These are phyloP conservation scores for Alternaria longipes DNA, from an alignment of 2,329 filamentous ascomycete genomes.

Conservation along the genomic window DNA sequence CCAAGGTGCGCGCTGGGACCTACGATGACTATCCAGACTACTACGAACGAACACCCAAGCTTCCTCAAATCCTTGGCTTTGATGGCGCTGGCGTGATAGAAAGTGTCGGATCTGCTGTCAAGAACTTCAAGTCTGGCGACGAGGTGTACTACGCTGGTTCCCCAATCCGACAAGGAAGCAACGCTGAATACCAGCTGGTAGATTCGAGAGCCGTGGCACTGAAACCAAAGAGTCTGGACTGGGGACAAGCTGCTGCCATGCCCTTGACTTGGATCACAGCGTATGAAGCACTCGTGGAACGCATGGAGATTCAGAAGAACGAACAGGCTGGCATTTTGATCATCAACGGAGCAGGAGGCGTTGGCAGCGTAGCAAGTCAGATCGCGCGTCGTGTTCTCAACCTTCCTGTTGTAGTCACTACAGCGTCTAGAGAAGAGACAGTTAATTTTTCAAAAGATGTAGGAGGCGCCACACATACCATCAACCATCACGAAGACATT, in stretches of 20 bases:
- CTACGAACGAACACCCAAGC: slow-evolving; percentile 6
- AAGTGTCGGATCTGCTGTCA: slow-evolving; percentile 5
- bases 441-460: slow-evolving; percentile 12
- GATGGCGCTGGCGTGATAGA: slow-evolving; percentile 11
- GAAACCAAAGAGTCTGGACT: slow-evolving; percentile 15
- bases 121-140: slow-evolving; percentile 4
- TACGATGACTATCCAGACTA: slow-evolving; percentile 20
- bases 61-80: slow-evolving; percentile 16
- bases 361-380: slow-evolving; percentile 15
- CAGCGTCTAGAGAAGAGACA: slow-evolving; percentile 15
- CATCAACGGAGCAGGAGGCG: slow-evolving; percentile 15
- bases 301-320: slow-evolving; percentile 7
- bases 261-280: slow-evolving; percentile 17
- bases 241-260: slow-evolving; percentile 16
- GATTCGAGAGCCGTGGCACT: slow-evolving; percentile 12
- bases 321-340: slow-evolving; percentile 8
- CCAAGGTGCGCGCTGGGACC: slow-evolving; percentile 12
- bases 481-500: slow-evolving; percentile 14
- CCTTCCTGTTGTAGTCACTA: slow-evolving; percentile 15
- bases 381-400: slow-evolving; percentile 13
- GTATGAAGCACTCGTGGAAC: slow-evolving; percentile 13
- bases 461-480: slow-evolving; percentile 11
- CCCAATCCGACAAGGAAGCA: slow-evolving; percentile 16
- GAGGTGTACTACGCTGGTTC: slow-evolving; percentile 15
- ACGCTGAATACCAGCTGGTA: slow-evolving; percentile 13